phyloP scores from a whole-genome alignment of 495 filamentous ascomycete genomes.

The Hypomontagnella submonticulosa region DNA sequence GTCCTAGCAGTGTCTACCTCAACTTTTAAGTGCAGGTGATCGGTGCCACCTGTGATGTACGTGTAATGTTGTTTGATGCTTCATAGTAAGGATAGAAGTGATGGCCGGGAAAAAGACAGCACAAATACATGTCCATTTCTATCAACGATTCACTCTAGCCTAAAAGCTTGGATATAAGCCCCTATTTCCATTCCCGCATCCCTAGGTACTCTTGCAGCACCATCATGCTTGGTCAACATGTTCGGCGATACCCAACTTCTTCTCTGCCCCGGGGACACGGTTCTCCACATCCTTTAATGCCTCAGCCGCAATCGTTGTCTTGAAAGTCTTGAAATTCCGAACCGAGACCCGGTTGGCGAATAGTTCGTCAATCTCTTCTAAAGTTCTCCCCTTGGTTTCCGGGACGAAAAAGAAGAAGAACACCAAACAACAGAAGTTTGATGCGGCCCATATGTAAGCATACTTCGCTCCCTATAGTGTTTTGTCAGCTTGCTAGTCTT shows the following conservation, averaged over 20 bases:
- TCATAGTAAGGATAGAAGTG: no score
- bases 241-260: constrained; percentile 24
- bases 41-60: no score
- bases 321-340: constrained; percentile 52
- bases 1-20: no score
- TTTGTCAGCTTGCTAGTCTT: constrained; percentile 3
- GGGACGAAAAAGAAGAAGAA: constrained; percentile 61
- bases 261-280: constrained; percentile 7
- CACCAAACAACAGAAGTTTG: constrained; percentile 56
- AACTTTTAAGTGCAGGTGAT: no score
- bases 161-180: no score
- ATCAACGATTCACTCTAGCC: no score
- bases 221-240: constrained; percentile 21
- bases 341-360: constrained; percentile 54
- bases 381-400: constrained; percentile 64
- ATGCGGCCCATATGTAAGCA: constrained; percentile 63
- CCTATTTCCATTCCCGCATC: neutral
- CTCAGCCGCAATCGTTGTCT: constrained; percentile 50
- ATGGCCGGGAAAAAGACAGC: no score
- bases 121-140: no score
- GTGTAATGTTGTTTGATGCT: no score
- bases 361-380: constrained; percentile 67
- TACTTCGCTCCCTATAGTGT: constrained; percentile 54
- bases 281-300: constrained; percentile 50
- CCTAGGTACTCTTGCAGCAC: neutral